Conservation (phyloP, 345 rosid genomes). For the Gossypium raimondii region DNA sequence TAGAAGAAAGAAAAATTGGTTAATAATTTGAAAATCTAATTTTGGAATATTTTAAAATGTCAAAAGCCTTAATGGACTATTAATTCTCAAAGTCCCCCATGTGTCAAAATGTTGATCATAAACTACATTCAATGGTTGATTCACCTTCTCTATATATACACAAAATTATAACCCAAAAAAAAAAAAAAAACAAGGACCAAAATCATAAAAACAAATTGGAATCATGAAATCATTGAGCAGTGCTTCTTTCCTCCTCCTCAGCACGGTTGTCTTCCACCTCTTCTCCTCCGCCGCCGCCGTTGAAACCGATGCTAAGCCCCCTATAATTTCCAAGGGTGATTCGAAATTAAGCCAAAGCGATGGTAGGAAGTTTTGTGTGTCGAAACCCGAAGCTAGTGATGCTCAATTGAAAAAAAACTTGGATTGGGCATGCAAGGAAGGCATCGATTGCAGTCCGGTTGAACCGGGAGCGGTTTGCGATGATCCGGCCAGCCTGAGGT, state of each 20-base stretch:
- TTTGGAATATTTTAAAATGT: background rate
- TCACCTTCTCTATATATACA: background rate
- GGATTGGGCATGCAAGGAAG: no score
- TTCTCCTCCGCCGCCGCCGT: background rate
- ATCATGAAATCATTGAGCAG: background rate
- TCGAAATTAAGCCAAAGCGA: no score
- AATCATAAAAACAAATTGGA: background rate
- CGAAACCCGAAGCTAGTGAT: no score
- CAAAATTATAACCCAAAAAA: slow-evolving; percentile 34
- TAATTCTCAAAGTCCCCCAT: background rate
- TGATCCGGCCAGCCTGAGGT: no score
- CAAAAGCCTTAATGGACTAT: background rate
- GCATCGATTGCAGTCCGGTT: no score
- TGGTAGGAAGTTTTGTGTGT: no score
- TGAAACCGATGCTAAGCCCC: background rate
- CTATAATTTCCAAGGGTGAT: no score
- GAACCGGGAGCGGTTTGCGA: no score
- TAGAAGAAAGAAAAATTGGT: no score
- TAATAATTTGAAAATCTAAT: background rate
- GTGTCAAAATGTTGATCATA: background rate
- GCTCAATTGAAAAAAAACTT: no score
- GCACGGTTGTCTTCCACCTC: background rate
- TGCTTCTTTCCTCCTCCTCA: background rate
- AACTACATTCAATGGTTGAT: background rate
- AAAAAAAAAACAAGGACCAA: background rate